These are phyloP conservation scores for Gleditsia sinensis DNA, from an alignment of 306 rosid genomes.

Conservation along the genomic window DNA sequence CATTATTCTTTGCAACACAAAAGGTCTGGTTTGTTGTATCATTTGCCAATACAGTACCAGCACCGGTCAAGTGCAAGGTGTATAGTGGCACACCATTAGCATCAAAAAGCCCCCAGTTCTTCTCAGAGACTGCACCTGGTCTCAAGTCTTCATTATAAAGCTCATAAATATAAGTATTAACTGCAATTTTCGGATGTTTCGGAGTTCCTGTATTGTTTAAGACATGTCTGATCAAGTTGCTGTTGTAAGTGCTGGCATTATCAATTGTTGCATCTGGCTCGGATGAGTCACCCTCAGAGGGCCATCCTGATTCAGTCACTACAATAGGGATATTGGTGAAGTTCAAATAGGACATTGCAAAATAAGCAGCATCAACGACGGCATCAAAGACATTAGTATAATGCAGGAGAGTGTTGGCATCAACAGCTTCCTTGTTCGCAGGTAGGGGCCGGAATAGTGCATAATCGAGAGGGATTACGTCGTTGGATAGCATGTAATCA, in stretches of 20 bases:
- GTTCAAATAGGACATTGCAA: conserved; percentile 86
- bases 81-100: conserved; percentile 75
- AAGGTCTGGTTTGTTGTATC: conserved; percentile 93
- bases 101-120: conserved; percentile 88
- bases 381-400: conserved; percentile 96
- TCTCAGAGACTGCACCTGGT: conserved; percentile 77
- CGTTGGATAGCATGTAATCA: conserved; percentile 81
- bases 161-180: conserved; percentile 90
- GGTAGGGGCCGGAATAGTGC: conserved; percentile 95
- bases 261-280: conserved; percentile 82
- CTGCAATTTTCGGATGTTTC: conserved; percentile 84
- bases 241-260: conserved; percentile 89
- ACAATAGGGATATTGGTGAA: conserved; percentile 74
- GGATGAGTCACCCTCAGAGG: conserved; percentile 78
- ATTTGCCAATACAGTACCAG: conserved; percentile 77
- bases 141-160: conserved; percentile 90
- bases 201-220: conserved; percentile 93
- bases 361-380: conserved; percentile 88
- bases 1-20: conserved; percentile 75
- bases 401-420: conserved; percentile 86
- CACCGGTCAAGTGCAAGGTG: conserved; percentile 79
- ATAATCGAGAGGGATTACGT: conserved; percentile 89
- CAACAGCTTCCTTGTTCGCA: conserved; percentile 94
- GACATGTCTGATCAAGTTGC: conserved; percentile 88
- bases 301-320: conserved; percentile 96